Base-by-base conservation (phyloP, 2,329 filamentous ascomycete genomes). In the Cladobotryum protrusum region DNA sequence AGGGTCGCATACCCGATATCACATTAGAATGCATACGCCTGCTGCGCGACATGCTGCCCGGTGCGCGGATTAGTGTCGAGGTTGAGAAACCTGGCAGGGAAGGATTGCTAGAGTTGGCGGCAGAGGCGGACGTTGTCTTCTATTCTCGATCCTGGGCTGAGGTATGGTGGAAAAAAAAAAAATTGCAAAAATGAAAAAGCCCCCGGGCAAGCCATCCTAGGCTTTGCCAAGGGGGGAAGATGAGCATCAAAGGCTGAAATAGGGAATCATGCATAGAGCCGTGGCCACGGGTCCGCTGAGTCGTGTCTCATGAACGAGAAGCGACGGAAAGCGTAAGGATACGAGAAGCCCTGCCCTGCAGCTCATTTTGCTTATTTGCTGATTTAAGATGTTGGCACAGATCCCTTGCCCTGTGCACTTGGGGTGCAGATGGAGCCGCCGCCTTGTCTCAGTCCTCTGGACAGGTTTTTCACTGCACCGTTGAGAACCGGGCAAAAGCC, bases 101-200 rank as follows among this genome's bases (percentile, higher is more conserved):
- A 24, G 83, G 82, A 2, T 71, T 89, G 49, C 67, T 72, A 45
- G 71, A 78, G 24, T 72, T 88, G 43, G 83, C 83, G 20, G 70
- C 71, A 35, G 72, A 77, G 57, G 85, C 83, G 19, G 82, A 89
- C 60, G 76, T 87, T 15, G 79, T 89, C n/a, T 87, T 89, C 63
- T 89, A 85, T 67, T 87, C 85, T 12, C 79, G 76, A 58, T 74
- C 73, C 45, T 89, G 86, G 85, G 85, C 85, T 52, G 76, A 83
- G 71, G 83, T 85, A 67, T 66, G 65, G 43, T 29, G 3, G 11
- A 29, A 24, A 29, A 8, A 29, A 29, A 29, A 29, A 29, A 29
- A 29, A 29, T 9, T 5, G 29, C 35, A 20, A 12, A 15, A n/a
- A 36, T 37, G 14, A 37, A 37, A 37, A 37, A n/a, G 4, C 35